Evolutionary conservation across 495 filamentous ascomycete species (phyloP), one percentile per base, ranked within the genome.

Genomic region (Neurospora sp.): DNA sequence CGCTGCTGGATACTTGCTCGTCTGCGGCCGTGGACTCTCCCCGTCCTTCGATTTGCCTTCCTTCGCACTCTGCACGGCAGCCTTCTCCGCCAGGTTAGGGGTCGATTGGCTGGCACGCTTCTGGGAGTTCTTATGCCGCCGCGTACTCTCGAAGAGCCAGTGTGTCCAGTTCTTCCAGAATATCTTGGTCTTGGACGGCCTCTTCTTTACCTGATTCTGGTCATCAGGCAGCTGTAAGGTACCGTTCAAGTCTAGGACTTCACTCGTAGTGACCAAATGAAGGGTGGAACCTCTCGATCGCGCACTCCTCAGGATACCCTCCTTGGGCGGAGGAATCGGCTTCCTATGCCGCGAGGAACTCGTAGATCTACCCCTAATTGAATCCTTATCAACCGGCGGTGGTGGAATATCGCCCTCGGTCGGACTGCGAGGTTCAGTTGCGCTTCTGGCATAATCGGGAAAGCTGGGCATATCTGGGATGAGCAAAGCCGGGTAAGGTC

Each of bases 291-390:
- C 90, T 65, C 91, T 83, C 41, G 91, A 92, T 71, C 89, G 84
- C 71, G 89, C 87, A 70, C 86, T 87, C 77, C 87, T 81, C 39
- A 88, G 70, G 12, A 85, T 81, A 8, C 87, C 85, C 77, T 97
- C 94, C 80, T 97, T 97, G 2, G 94, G 94, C 69, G 94, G 94
- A 14, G 90, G 92, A 69, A 90, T 82, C n/a, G 94, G 94, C 45
- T 90, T 88, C 59, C 87, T 82, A 68, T 87, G 87, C 73, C 89
- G 85, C 61, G 90, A 90, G 3, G 93, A 93, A 73, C 89, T 91
- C 37, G 85, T 85, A 22, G 91, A 93, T 14, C 53, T 31, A 1
- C 53, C 53, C 37, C 90, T 86, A 41, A 91, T 85, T 27, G 90
- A 90, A 72, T 92, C 92, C 81, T 94, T 96, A 73, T 94, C 91